Base-by-base conservation (phyloP, 169 alveolate species). In the Eimeria sp. region DNA sequence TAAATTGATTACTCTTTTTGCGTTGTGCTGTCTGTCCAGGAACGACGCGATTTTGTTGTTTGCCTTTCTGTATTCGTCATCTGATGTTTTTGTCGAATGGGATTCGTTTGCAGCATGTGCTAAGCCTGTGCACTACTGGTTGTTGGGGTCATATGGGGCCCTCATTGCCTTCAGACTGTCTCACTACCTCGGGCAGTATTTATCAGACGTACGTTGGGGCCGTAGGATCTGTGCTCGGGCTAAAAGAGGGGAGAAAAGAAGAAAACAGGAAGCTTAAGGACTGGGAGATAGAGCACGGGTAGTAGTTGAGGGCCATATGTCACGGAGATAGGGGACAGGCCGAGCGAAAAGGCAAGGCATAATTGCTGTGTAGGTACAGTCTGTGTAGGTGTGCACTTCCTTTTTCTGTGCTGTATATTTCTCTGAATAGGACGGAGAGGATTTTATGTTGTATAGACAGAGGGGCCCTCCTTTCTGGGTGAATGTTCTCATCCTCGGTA, bases 121-220 rank as follows among this genome's bases (percentile, higher is more conserved):
- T 49, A 95, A 96, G 94, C 98, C 98, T 27, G 96, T 97, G 49
- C 98, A 97, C 90, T 89, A 96, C 67, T 97, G 98, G 98, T 92
- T 97, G 34, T 94, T 97, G 73, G 95, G 97, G 43, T 97, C 98
- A 61, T 97, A 97, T 82, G 96, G 95, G 43, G 95, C 98, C 51
- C 97, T 97, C 75, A 83, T 97, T 43, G 82, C 97, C 47, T 97
- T 96, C 90, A 94, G 98, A 72, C 88, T 97, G 73, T 88, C 97
- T 30, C 98, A 97, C 92, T 97, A 96, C 92, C 87, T 97, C 10
- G 97, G 97, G 3, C 97, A 95, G 78, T 96, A 97, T 73, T 96
- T 97, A 13, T 95, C 97, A n/a, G 97, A 97, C 43, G 95, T 90
- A 22, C 18, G 90, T 54, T 82, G 20, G 18, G 51, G 87, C 61